Evolutionary conservation across 495 filamentous ascomycete species (phyloP).

Genomic region (Neurospora africana): DNA sequence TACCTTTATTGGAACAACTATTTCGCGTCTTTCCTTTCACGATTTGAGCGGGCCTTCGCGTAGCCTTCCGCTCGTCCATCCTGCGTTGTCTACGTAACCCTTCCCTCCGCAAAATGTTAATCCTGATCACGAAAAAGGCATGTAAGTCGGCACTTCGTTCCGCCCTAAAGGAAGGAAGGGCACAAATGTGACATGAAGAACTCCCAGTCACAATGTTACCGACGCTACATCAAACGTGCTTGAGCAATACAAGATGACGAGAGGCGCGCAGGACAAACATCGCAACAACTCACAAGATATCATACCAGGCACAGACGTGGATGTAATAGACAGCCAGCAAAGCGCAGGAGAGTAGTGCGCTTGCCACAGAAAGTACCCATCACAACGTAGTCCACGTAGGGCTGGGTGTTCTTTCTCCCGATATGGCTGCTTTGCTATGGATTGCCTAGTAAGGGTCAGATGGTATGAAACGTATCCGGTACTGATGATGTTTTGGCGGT

Average conservation of each 20-base stretch:
- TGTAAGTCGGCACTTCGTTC: background rate
- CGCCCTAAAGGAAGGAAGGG: background rate
- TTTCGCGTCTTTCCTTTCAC: background rate
- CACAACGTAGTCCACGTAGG: background rate
- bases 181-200: background rate
- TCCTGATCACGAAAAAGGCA: background rate
- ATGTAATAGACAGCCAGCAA: background rate
- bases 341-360: background rate
- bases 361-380: background rate
- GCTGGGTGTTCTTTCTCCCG: background rate
- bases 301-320: background rate
- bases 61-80: background rate
- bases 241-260: background rate
- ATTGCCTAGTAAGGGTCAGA: background rate
- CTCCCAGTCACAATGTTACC: background rate
- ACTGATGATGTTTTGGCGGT: background rate
- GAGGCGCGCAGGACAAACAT: background rate
- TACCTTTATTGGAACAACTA: background rate
- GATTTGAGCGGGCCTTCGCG: background rate
- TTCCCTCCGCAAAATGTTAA: background rate
- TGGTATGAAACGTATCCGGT: background rate
- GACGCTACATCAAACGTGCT: background rate
- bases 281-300: background rate
- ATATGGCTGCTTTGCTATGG: background rate
- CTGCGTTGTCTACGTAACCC: background rate